Percentiles rank a stretch among this genome's conserved stretches.
Evolutionary conservation across 768 basidiomycete genomes (phyloP).

Genomic region (Lepiota brunneoincarnata): DNA sequence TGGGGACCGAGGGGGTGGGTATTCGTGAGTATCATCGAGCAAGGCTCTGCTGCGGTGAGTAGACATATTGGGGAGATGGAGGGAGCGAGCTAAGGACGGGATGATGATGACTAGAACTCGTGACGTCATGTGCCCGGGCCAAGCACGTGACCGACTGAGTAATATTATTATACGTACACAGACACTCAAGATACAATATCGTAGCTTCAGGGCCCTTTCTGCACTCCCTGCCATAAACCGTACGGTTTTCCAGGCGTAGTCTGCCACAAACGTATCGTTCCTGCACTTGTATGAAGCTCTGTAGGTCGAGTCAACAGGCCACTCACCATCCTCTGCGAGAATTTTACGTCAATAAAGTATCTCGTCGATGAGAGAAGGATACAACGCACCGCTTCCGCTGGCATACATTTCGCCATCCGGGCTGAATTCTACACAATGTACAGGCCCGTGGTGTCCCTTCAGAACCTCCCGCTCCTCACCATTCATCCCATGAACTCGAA

Average conservation of each 20-base stretch:
- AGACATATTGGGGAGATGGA: constrained; percentile 1
- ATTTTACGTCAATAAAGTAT: constrained; percentile 12
- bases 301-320: neutral
- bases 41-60: neutral
- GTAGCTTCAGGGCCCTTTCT: constrained; percentile 1
- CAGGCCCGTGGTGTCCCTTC: constrained; percentile 97
- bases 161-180: constrained; percentile 18
- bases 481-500: constrained; percentile 86
- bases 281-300: constrained; percentile 31
- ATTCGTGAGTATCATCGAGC: neutral
- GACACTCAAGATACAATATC: constrained; percentile 6
- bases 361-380: constrained; percentile 8
- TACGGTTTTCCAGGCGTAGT: constrained; percentile 92
- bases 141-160: constrained; percentile 8
- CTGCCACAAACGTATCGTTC: constrained; percentile 96
- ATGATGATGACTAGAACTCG: constrained; percentile 2
- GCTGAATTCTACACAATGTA: constrained; percentile 90
- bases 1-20: constrained; percentile 25
- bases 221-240: constrained; percentile 78
- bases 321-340: constrained; percentile 69
- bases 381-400: constrained; percentile 84
- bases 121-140: constrained; percentile 1
- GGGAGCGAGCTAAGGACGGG: constrained; percentile 1
- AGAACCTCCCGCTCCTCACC: constrained; percentile 90
- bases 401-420: constrained; percentile 98